These are phyloP conservation scores for Kodamaea sp. DNA, from an alignment of 1,139 yeast genomes.

Conservation along the genomic window DNA sequence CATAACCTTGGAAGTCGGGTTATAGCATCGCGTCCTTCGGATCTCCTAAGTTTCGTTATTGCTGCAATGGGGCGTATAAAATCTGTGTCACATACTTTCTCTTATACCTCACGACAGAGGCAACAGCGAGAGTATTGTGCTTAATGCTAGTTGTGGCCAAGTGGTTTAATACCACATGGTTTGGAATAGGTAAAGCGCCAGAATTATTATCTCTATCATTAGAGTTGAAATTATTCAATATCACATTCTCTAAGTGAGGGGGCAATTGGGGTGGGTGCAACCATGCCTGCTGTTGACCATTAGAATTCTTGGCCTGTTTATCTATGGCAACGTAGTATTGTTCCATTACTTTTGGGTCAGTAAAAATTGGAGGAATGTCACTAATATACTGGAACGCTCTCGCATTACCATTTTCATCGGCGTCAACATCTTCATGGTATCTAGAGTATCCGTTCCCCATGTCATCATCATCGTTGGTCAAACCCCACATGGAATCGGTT, in stretches of 20 bases:
- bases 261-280: constrained; percentile 55
- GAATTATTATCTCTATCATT: constrained; percentile 47
- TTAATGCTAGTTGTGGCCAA: constrained; percentile 52
- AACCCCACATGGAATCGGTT: constrained; percentile 54
- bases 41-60: constrained; percentile 18
- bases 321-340: constrained; percentile 73
- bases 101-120: constrained; percentile 49
- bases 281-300: constrained; percentile 71
- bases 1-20: too few species aligned
- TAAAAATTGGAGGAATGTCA: constrained; percentile 87
- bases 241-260: constrained; percentile 51
- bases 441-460: constrained; percentile 81
- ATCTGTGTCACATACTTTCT: constrained; percentile 52
- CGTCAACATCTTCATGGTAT: constrained; percentile 68
- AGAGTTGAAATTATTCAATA: constrained; percentile 49
- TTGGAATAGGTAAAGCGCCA: constrained; percentile 52
- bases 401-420: constrained; percentile 18
- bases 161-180: constrained; percentile 50
- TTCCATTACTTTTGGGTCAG: constrained; percentile 66
- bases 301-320: constrained; percentile 62
- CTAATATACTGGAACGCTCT: constrained; percentile 50
- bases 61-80: constrained; percentile 50
- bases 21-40: too few species aligned
- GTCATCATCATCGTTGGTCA: constrained; percentile 69
- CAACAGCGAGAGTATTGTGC: constrained; percentile 51